Evolutionary conservation across 2,329 filamentous ascomycete genomes (phyloP), one percentile per base, ranked within the genome.

Genomic region (Neobulgaria alba): DNA sequence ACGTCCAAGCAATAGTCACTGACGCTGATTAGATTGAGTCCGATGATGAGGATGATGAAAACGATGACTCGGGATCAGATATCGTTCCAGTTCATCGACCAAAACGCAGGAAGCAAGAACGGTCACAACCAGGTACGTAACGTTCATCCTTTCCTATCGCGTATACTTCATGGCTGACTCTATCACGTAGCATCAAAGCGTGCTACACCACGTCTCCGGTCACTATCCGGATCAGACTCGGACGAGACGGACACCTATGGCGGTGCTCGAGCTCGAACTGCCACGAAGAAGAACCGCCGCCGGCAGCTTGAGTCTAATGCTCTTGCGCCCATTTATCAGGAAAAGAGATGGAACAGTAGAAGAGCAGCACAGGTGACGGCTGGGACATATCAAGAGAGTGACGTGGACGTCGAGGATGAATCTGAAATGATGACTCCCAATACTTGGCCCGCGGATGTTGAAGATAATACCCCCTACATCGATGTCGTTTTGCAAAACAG

Each of bases 401-500:
- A 80, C 34, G 64, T 67, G n/a, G 78, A 81, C 10, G 68, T 79
- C 3, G 75, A 79, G 18, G 76, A 79, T 5, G 80, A 82, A 32
- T 72, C 75, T 4, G 79, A 84, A 35, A 61, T 73, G 50, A 63
- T 73, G 53, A 81, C 79, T 1, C 79, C 83, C 3, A 79, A 75
- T 48, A 33, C 18, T 59, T 89, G 82, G 73, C 66, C 71, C 29
- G 73, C 72, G 36, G 75, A 79, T 41, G 75, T 77, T 29, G 82
- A 90, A 49, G 85, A 94, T 57, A 81, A 80, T 54, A 77, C 80
- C 3, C 86, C 88, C 14, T 88, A 87, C 53, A 88, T 98, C 50
- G 92, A 98, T 60, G 79, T 85, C 49, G 83, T 98, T 38, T 76
- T 98, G 39, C 85, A 93, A 50, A 89, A 96, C 62, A 79, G 84